A percentile compares a stretch with the other conserved stretches of the same genome.
Evolutionary conservation across 2,329 filamentous ascomycete species (phyloP).

Genomic region (Ascochyta rabiei): DNA sequence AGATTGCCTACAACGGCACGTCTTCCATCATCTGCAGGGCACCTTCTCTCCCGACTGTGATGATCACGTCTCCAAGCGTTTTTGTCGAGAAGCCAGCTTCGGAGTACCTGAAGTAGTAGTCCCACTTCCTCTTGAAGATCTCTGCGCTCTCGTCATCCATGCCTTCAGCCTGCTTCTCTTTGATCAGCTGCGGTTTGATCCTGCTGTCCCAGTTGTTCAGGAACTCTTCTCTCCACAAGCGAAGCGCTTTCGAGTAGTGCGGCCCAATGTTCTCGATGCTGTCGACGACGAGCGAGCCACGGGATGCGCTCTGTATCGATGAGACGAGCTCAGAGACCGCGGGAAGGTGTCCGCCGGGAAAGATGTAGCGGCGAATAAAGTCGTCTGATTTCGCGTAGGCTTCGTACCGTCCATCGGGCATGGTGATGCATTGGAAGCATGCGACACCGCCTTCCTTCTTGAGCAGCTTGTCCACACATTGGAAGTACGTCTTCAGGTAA

Average conservation of each 20-base stretch:
- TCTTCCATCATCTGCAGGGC: constrained; percentile 72
- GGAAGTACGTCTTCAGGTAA: constrained; percentile 71
- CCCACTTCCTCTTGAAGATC: constrained; percentile 74
- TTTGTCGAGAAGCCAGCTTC: constrained; percentile 76
- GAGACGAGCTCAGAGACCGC: constrained; percentile 69
- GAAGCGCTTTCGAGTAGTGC: constrained; percentile 72
- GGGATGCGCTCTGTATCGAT: constrained; percentile 66
- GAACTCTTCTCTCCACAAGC: constrained; percentile 72
- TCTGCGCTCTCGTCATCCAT: constrained; percentile 68
- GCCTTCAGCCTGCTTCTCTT: constrained; percentile 64
- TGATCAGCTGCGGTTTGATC: constrained; percentile 66
- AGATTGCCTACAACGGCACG: constrained; percentile 61
- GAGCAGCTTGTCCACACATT: constrained; percentile 65
- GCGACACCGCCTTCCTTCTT: constrained; percentile 71
- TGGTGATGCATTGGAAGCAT: constrained; percentile 78
- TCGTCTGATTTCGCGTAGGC: constrained; percentile 71
- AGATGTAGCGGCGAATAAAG: constrained; percentile 79
- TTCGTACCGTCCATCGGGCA: constrained; percentile 71
- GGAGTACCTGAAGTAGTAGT: constrained; percentile 79
- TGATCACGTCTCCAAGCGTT: constrained; percentile 73
- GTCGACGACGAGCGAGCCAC: constrained; percentile 69
- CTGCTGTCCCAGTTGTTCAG: constrained; percentile 64
- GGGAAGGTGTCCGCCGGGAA: constrained; percentile 76
- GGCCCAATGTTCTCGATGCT: constrained; percentile 74
- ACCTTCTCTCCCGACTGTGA: constrained; percentile 71